Evolutionary conservation across 495 filamentous ascomycete genomes (phyloP).

Genomic region (Cairneyella variabilis): DNA sequence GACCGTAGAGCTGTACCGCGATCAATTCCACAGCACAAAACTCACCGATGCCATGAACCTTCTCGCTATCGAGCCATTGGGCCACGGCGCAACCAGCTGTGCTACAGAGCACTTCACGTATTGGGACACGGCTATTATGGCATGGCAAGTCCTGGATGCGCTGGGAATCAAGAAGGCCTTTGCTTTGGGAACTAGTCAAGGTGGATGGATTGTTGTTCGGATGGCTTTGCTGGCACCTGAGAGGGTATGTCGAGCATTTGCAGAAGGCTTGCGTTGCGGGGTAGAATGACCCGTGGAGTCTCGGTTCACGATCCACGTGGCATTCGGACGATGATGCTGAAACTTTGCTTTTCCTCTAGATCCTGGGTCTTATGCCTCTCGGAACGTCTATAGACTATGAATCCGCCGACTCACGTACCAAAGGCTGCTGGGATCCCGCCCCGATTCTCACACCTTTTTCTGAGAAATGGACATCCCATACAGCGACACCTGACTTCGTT

Average conservation of each 20-base stretch:
- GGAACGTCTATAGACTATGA: slow-evolving; percentile 63
- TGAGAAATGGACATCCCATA: slow-evolving; percentile 42
- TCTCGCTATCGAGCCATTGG: slow-evolving; percentile 53
- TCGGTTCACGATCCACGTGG: neutral
- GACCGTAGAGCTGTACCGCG: slow-evolving; percentile 46
- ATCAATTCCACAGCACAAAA: slow-evolving; percentile 40
- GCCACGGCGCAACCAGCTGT: slow-evolving; percentile 45
- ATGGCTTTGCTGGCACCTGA: slow-evolving; percentile 60
- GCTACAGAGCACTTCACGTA: slow-evolving; percentile 47
- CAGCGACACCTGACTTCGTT: slow-evolving; percentile 47
- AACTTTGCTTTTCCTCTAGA: too few species aligned
- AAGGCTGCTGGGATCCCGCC: slow-evolving; percentile 56
- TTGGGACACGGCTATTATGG: slow-evolving; percentile 51
- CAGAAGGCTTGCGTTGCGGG: too few species aligned
- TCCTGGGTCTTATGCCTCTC: slow-evolving; percentile 54
- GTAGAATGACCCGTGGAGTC: neutral
- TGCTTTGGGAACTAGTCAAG: slow-evolving; percentile 58
- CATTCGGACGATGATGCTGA: too few species aligned
- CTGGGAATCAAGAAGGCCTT: slow-evolving; percentile 54
- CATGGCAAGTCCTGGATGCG: slow-evolving; percentile 41
- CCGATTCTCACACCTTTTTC: slow-evolving; percentile 37
- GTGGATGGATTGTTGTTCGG: slow-evolving; percentile 54
- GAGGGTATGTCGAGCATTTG: slow-evolving; percentile 40
- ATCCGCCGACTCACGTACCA: slow-evolving; percentile 44
- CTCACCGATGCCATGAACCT: slow-evolving; percentile 47